Percentiles rank a stretch among this genome's conserved stretches.
Evolutionary conservation across 2,329 filamentous ascomycete species (phyloP).

Genomic region (Nigrograna mackinnonii): DNA sequence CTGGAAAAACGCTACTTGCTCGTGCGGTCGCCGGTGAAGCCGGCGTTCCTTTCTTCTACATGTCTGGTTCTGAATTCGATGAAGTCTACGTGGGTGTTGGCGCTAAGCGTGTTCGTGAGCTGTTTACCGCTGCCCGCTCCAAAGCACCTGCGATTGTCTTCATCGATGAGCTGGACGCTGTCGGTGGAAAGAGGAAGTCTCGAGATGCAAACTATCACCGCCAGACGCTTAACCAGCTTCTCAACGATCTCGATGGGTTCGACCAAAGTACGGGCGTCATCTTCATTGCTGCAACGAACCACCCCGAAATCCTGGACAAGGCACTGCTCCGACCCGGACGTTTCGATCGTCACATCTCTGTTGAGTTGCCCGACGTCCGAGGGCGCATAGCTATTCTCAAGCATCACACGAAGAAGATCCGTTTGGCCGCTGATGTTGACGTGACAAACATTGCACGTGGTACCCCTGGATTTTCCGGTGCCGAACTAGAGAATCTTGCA

Average conservation of each 20-base stretch:
- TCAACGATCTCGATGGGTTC: conserved; percentile 96
- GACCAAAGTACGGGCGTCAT: conserved; percentile 94
- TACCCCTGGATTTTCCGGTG: conserved; percentile 90
- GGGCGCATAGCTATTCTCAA: conserved; percentile 91
- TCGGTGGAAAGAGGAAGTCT: conserved; percentile 91
- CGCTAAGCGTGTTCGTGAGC: conserved; percentile 91
- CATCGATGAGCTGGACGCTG: conserved; percentile 92
- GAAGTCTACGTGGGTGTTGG: conserved; percentile 98
- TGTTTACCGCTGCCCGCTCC: conserved; percentile 79
- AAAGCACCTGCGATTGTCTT: conserved; percentile 95
- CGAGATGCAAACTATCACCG: conserved; percentile 94
- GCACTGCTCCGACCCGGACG: conserved; percentile 91
- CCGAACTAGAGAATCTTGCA: conserved; percentile 93
- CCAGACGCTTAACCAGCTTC: conserved; percentile 94
- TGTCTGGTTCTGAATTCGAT: conserved; percentile 98
- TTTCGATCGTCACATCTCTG: conserved; percentile 90
- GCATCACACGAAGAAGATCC: conserved; percentile 92
- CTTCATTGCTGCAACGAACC: conserved; percentile 94
- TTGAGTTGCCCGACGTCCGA: conserved; percentile 88
- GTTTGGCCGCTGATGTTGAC: conserved; percentile 78
- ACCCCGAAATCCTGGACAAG: conserved; percentile 91
- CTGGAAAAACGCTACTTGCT: conserved; percentile 94
- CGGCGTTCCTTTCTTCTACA: conserved; percentile 99
- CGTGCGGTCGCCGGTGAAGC: conserved; percentile 96
- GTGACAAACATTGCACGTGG: conserved; percentile 81